Conservation (phyloP, 352 stramenopile species). For the Pythium scleroteichum region DNA sequence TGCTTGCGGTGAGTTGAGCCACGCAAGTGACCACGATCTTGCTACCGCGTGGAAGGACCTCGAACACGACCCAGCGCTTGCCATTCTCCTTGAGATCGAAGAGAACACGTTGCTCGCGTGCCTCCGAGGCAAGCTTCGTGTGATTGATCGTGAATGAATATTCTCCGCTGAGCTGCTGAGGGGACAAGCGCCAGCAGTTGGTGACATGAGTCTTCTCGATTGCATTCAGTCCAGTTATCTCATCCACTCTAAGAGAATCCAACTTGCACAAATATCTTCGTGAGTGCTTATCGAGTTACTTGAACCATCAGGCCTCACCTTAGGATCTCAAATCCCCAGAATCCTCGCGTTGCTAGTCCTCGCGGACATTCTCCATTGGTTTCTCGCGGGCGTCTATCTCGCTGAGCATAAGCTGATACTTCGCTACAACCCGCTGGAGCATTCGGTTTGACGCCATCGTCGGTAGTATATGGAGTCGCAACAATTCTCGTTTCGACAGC, state of each 20-base stretch:
- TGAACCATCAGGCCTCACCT: no score
- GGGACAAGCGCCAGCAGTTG: background rate
- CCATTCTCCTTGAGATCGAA: constrained; percentile 1
- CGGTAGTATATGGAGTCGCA: constrained; percentile 70
- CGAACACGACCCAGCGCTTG: constrained; percentile 9
- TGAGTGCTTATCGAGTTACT: no score
- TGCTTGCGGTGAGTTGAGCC: constrained; percentile 2
- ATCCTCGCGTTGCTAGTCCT: no score
- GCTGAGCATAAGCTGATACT: constrained; percentile 83
- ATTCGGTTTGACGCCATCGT: constrained; percentile 79
- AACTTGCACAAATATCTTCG: no score
- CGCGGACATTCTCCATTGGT: background rate
- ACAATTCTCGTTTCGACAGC: constrained; percentile 67
- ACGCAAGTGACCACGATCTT: constrained; percentile 4
- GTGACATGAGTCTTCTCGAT: background rate
- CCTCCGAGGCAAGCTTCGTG: background rate
- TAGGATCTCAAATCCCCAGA: no score
- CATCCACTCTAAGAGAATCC: no score
- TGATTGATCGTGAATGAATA: background rate
- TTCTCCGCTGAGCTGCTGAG: no score
- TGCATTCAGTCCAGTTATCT: background rate
- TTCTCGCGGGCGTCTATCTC: constrained; percentile 59
- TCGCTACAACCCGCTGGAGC: constrained; percentile 80
- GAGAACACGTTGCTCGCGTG: background rate
- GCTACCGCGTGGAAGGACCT: constrained; percentile 2